phyloP scores from a whole-genome alignment of 192 early-diverging fungal genomes.

The Podochytrium sp. region DNA sequence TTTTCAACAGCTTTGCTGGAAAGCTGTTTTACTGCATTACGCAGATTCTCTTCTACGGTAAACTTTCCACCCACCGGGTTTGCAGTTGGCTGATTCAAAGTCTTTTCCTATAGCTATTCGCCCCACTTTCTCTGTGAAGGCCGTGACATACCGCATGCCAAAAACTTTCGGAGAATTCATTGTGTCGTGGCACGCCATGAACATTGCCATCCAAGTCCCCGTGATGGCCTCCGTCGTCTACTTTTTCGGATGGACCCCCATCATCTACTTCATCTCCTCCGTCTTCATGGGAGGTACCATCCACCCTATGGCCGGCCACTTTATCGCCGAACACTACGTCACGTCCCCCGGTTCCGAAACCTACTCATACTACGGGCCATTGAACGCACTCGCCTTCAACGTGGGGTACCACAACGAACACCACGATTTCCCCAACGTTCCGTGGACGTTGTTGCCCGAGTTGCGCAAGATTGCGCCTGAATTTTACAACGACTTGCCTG shows the following conservation, averaged over 20 bases:
- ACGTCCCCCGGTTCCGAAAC: slow-evolving; percentile 93
- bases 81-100: too few species aligned
- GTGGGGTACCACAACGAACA: slow-evolving; percentile 98
- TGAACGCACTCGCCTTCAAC: slow-evolving; percentile 90
- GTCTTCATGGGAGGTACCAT: slow-evolving; percentile 77
- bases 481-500: slow-evolving; percentile 85
- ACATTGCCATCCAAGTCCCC: slow-evolving; percentile 43
- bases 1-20: slow-evolving; percentile 50
- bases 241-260: slow-evolving; percentile 45
- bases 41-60: slow-evolving; percentile 54
- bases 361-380: slow-evolving; percentile 93
- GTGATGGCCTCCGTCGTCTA: slow-evolving; percentile 37
- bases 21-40: slow-evolving; percentile 49
- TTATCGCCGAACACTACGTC: slow-evolving; percentile 97
- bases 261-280: slow-evolving; percentile 46
- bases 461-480: slow-evolving; percentile 81
- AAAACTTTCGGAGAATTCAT: slow-evolving; percentile 27
- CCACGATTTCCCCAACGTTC: slow-evolving; percentile 92
- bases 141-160: slow-evolving; percentile 32
- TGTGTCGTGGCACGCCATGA: slow-evolving; percentile 49
- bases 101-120: slow-evolving; percentile 43
- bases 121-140: slow-evolving; percentile 41
- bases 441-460: slow-evolving; percentile 85
- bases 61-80: too few species aligned
- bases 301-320: slow-evolving; percentile 94